These are phyloP conservation scores for Sinapis alba DNA, from an alignment of 441 rosid genomes.

Conservation along the genomic window DNA sequence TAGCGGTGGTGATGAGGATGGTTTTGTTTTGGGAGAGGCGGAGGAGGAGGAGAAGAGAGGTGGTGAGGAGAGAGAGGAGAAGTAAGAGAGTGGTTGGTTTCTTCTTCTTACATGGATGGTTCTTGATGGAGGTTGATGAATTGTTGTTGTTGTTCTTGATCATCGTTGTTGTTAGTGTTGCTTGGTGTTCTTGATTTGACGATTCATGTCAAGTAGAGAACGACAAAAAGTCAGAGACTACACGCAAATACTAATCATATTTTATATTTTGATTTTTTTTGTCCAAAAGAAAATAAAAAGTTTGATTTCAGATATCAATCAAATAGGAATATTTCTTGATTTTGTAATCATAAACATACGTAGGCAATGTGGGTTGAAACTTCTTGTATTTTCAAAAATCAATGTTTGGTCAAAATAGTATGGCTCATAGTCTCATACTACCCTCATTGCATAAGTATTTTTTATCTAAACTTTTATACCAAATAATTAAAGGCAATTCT, in stretches of 20 bases:
- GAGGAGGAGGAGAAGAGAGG: constrained; percentile 17
- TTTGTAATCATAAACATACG: neutral
- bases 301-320: neutral
- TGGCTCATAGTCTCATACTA: neutral
- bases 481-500: too few species aligned
- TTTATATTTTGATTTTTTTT: neutral
- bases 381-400: neutral
- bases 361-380: neutral
- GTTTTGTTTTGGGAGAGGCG: constrained; percentile 26
- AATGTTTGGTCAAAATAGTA: neutral
- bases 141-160: neutral
- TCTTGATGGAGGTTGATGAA: constrained; percentile 16
- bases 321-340: neutral
- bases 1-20: constrained; percentile 17
- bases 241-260: neutral
- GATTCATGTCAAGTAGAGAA: constrained; percentile 13
- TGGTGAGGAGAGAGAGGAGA: constrained; percentile 32
- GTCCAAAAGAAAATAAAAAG: neutral
- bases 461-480: too few species aligned
- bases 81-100: constrained; percentile 21
- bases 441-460: neutral
- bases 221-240: neutral
- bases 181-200: constrained; percentile 20
- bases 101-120: constrained; percentile 14
- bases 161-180: neutral